Base-by-base conservation (phyloP, 495 filamentous ascomycete genomes). In the Hypoxylon trugodes region DNA sequence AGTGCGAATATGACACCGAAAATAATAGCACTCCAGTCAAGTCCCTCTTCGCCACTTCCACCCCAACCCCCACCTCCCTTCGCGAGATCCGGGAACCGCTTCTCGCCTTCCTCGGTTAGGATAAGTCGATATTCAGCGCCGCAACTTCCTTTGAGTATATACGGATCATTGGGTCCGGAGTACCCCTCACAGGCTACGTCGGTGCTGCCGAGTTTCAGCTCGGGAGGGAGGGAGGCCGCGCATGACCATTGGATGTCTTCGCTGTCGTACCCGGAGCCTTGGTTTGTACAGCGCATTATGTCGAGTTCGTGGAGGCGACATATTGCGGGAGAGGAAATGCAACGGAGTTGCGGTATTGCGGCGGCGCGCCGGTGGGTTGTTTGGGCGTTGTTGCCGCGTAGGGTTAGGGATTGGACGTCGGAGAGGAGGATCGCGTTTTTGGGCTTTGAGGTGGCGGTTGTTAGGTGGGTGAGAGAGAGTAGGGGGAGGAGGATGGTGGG, bases 101-200 rank as follows among this genome's bases (percentile, higher is more conserved):
- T 70, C 77, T 94, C 87, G 2, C 95, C 94, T n/a, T 81, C 72
- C 13, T 91, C 90, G 3, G 93, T 98, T 28, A 98, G 76, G 1
- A 89, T 66, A 6, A 98, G 71, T 3, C 90, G 80, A 73, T 98
- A 98, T 73, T 98, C 93, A 8, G 96, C 94, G 1, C 92, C 95
- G 75, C 95, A 98, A 68, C 86, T 91, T 3, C 95, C 94, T 60
- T 91, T 91, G 13, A 98, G 77, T 3, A 98, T 83, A 76, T 92
- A 95, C 0, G 83, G 82, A 70, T 98, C 95, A 15, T 92, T 84
- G 0, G 89, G 75, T 8, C 72, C 76, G 13, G 83, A 79, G 74
- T 96, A 98, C 6, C 95, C 95, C 69, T 98, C 95, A 73, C 95
- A 98, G 2, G 91, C 79, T 8, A 98, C 95, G 52, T 98, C 94